A percentile compares a stretch with the other conserved stretches of the same genome.
These are phyloP conservation scores for Aspergillaceae sp. DNA, from an alignment of 2,329 filamentous ascomycete genomes.

Conservation along the genomic window DNA sequence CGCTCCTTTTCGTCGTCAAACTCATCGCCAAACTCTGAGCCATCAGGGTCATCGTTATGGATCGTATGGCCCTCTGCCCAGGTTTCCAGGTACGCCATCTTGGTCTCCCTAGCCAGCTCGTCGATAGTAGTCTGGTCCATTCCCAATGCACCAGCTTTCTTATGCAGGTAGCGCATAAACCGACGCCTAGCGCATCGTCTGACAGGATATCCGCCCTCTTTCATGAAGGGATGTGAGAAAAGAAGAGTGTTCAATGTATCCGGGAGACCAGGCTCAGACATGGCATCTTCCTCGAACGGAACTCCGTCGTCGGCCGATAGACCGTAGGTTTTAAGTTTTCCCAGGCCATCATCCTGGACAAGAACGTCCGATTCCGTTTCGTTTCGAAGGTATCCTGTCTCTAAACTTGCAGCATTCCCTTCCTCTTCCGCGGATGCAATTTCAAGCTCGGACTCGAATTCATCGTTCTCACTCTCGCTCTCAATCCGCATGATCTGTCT, in stretches of 20 bases:
- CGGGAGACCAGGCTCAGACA: slow-evolving; percentile 1
- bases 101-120: slow-evolving; percentile 14
- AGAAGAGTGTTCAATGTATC: slow-evolving; percentile 5
- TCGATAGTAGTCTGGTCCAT: slow-evolving; percentile 8
- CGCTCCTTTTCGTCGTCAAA: slow-evolving; percentile 6
- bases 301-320: slow-evolving; percentile 2
- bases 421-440: not conserved
- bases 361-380: not conserved
- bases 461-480: not conserved
- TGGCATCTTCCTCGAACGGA: not conserved
- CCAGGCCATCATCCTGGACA: not conserved
- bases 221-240: slow-evolving; percentile 15
- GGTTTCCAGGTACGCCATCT: slow-evolving; percentile 13
- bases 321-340: not conserved
- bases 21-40: slow-evolving; percentile 15
- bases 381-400: not conserved
- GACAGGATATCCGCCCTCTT: slow-evolving; percentile 8
- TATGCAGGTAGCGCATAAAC: slow-evolving; percentile 14
- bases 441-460: slow-evolving; percentile 1
- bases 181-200: slow-evolving; percentile 8
- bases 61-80: slow-evolving; percentile 1
- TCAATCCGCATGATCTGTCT: slow-evolving; percentile 3
- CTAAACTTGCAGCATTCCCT: not conserved
- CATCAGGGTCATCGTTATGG: slow-evolving; percentile 1
- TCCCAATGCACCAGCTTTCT: slow-evolving; percentile 8